A percentile compares a stretch with the other conserved stretches of the same genome.
Conservation (phyloP, 345 rosid genomes). For the Camelina neglecta region DNA sequence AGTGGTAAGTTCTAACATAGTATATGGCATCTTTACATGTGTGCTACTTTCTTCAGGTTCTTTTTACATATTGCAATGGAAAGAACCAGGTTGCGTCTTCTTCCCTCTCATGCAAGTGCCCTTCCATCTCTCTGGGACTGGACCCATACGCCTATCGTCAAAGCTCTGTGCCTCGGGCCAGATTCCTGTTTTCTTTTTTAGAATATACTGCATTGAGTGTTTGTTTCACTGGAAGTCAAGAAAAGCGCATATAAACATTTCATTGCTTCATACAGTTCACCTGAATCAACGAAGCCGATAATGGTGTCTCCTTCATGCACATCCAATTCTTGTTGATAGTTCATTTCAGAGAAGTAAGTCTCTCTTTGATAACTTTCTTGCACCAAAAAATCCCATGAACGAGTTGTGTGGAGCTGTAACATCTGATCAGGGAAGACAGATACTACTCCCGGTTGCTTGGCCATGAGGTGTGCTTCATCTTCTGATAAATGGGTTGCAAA, state of each 20-base stretch:
- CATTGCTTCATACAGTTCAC: constrained; percentile 9
- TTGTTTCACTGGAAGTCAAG: not conserved
- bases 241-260: not conserved
- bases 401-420: constrained; percentile 41
- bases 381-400: constrained; percentile 41
- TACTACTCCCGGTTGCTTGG: constrained; percentile 39
- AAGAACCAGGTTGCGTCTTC: constrained; percentile 34
- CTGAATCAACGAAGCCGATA: constrained; percentile 41
- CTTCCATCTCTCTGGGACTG: constrained; percentile 40
- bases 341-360: constrained; percentile 26
- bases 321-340: constrained; percentile 18
- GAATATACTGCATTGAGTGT: constrained; percentile 11
- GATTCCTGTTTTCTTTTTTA: constrained; percentile 33
- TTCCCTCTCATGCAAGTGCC: constrained; percentile 43
- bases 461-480: constrained; percentile 33
- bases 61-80: constrained; percentile 34
- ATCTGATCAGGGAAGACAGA: constrained; percentile 42
- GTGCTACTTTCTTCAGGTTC: not conserved
- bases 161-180: constrained; percentile 42
- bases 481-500: constrained; percentile 39
- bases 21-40: not conserved
- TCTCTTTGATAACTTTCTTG: constrained; percentile 44
- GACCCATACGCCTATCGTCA: constrained; percentile 30
- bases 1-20: constrained; percentile 6
- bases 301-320: constrained; percentile 36